Percentiles rank a stretch among this genome's conserved stretches.
phyloP scores from a whole-genome alignment of 345 rosid genomes.

The Noccaea bulbosa region DNA sequence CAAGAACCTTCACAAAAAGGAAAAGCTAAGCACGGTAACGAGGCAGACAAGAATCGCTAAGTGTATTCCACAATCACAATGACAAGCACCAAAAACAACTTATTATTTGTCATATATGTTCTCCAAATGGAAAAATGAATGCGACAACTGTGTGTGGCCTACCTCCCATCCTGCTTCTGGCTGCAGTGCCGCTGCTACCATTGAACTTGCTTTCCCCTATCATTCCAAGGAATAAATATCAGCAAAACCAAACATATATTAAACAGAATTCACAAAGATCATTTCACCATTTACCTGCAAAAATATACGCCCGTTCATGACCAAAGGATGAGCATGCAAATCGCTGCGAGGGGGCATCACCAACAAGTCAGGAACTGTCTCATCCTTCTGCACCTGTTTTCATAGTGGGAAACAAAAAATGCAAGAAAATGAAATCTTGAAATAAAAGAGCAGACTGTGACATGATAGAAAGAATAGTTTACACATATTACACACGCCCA shows the following conservation, averaged over 20 bases:
- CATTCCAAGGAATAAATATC: slow-evolving; percentile 15
- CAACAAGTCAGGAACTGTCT: slow-evolving; percentile 68
- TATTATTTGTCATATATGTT: neutral
- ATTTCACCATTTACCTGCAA: slow-evolving; percentile 60
- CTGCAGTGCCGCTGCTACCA: slow-evolving; percentile 84
- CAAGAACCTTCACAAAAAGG: slow-evolving; percentile 72
- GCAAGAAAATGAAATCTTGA: neutral
- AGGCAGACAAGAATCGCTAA: slow-evolving; percentile 10
- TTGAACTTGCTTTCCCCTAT: slow-evolving; percentile 95
- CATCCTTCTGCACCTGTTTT: slow-evolving; percentile 77
- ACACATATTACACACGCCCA: slow-evolving; percentile 12
- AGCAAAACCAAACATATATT: slow-evolving; percentile 4
- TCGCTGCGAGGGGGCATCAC: slow-evolving; percentile 77
- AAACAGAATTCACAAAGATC: slow-evolving; percentile 10
- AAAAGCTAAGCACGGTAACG: slow-evolving; percentile 28
- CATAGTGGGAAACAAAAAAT: neutral
- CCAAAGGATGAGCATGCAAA: slow-evolving; percentile 83
- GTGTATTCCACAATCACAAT: slow-evolving; percentile 2
- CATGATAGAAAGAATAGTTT: slow-evolving; percentile 14
- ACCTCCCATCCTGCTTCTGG: slow-evolving; percentile 91
- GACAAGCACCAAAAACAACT: slow-evolving; percentile 15
- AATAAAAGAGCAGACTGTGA: slow-evolving; percentile 4
- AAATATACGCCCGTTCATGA: slow-evolving; percentile 71
- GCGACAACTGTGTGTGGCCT: slow-evolving; percentile 32
- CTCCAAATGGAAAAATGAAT: neutral